Evolutionary conservation across 2,329 filamentous ascomycete species (phyloP).

Genomic region (Aureobasidium leucospermi): DNA sequence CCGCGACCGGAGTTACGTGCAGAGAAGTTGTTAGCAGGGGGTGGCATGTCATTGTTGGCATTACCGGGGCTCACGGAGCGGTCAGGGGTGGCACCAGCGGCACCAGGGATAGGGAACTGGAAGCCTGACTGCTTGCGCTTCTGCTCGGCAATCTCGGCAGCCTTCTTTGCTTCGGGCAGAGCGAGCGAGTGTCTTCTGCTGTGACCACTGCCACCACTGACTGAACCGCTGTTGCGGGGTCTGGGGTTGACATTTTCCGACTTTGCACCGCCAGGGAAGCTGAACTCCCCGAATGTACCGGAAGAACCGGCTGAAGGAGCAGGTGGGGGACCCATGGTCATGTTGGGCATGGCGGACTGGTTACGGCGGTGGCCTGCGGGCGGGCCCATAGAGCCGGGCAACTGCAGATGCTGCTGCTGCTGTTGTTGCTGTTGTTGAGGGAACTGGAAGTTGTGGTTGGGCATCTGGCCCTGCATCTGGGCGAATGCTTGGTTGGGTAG

Average conservation of each 20-base stretch:
- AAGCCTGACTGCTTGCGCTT: conserved; percentile 91
- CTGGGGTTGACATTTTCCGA: conserved; percentile 59
- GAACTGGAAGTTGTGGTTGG: conserved; percentile 75
- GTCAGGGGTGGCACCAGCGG: conserved; percentile 47
- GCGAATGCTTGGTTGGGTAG: conserved; percentile 67
- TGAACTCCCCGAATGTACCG: conserved; percentile 66
- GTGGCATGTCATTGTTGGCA: conserved; percentile 21
- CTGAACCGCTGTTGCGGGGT: conserved; percentile 59
- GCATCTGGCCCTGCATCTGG: conserved; percentile 73
- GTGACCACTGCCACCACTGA: conserved; percentile 65
- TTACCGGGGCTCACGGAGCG: conserved; percentile 51
- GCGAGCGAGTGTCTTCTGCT: conserved; percentile 91
- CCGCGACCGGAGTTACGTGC: conserved; percentile 31
- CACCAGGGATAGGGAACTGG: conserved; percentile 78
- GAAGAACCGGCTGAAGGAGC: conserved; percentile 85
- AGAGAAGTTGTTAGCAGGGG: conserved; percentile 17
- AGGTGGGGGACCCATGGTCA: conserved; percentile 76
- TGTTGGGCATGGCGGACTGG: conserved; percentile 90
- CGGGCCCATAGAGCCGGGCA: conserved; percentile 66
- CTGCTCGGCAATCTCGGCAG: conserved; percentile 91
- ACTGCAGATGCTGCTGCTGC: conserved; percentile 58
- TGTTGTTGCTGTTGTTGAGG: conserved; percentile 66
- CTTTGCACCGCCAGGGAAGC: conserved; percentile 28
- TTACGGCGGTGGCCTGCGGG: conserved; percentile 89
- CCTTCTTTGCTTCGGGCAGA: conserved; percentile 93